These are phyloP conservation scores for Fusarium ramigenum DNA, from an alignment of 2,329 filamentous ascomycete species.

Conservation along the genomic window DNA sequence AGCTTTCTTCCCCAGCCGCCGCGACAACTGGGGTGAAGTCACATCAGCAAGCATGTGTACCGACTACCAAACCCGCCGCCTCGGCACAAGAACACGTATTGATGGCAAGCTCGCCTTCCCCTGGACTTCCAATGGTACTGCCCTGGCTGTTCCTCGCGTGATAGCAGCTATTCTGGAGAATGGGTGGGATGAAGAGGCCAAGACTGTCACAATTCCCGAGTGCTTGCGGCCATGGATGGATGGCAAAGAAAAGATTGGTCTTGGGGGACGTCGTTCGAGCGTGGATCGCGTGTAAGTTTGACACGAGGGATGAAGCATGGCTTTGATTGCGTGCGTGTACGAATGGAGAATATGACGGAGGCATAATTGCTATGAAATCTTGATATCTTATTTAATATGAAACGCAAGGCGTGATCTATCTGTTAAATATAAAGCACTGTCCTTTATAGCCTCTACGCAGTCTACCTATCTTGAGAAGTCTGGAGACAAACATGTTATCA, in stretches of 20 bases:
- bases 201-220: slow-evolving; percentile 78
- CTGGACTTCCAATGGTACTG: slow-evolving; percentile 93
- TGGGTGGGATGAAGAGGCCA: slow-evolving; percentile 79
- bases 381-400: slow-evolving; percentile 28
- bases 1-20: slow-evolving; percentile 87
- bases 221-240: slow-evolving; percentile 88
- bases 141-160: slow-evolving; percentile 88
- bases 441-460: not conserved
- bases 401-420: slow-evolving; percentile 13
- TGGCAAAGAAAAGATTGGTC: slow-evolving; percentile 71
- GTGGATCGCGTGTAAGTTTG: slow-evolving; percentile 43
- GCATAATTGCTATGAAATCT: slow-evolving; percentile 12
- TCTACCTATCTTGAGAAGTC: not conserved
- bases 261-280: slow-evolving; percentile 43
- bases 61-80: slow-evolving; percentile 88
- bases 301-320: not conserved
- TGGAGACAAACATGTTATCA: not conserved
- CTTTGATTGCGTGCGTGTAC: slow-evolving; percentile 22
- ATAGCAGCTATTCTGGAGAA: slow-evolving; percentile 90
- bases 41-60: slow-evolving; percentile 91
- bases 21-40: slow-evolving; percentile 84
- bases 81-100: slow-evolving; percentile 77
- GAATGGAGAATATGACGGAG: slow-evolving; percentile 11
- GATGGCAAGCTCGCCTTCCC: slow-evolving; percentile 74
- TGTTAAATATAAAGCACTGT: not conserved